A percentile compares a stretch with the other conserved stretches of the same genome.
Evolutionary conservation across 2,329 filamentous ascomycete species (phyloP).

Genomic region (Thelonectria rubi): DNA sequence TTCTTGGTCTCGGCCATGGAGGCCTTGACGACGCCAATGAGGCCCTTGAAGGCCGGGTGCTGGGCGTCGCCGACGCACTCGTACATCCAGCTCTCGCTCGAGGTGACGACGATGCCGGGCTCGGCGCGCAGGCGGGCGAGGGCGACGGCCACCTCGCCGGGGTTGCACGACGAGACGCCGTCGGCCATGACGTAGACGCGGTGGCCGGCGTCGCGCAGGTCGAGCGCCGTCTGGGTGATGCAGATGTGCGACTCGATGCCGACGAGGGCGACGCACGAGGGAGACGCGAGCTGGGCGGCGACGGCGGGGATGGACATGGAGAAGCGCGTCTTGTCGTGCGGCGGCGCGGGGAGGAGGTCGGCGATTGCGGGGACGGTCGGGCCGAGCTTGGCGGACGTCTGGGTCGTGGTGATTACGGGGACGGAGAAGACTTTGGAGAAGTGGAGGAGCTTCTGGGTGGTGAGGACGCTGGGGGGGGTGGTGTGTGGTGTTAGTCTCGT

Average conservation of each 20-base stretch:
- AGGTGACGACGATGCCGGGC: conserved; percentile 78
- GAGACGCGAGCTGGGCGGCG: conserved; percentile 47
- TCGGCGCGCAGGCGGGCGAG: conserved; percentile 78
- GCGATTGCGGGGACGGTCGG: conserved; percentile 78
- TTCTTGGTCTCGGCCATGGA: conserved; percentile 74
- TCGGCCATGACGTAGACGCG: conserved; percentile 88
- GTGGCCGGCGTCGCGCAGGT: conserved; percentile 79
- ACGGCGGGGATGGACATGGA: conserved; percentile 84
- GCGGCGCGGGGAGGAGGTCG: conserved; percentile 59
- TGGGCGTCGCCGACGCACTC: conserved; percentile 87
- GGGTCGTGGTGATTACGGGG: conserved; percentile 87
- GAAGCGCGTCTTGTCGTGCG: conserved; percentile 89
- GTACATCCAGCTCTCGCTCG: conserved; percentile 89
- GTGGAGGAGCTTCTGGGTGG: conserved; percentile 73
- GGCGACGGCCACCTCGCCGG: conserved; percentile 81
- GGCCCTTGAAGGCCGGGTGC: conserved; percentile 74
- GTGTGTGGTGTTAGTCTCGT: conserved; percentile 10
- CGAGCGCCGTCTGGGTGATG: conserved; percentile 89
- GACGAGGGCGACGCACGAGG: conserved; percentile 76
- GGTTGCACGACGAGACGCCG: conserved; percentile 87
- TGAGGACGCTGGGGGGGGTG: conserved; percentile 62
- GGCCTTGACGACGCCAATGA: conserved; percentile 83
- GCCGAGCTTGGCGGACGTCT: conserved; percentile 81
- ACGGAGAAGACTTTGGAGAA: conserved; percentile 73
- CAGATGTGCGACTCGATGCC: conserved; percentile 96